phyloP scores from a whole-genome alignment of 2,329 filamentous ascomycete species.

The Curvularia spicifera region DNA sequence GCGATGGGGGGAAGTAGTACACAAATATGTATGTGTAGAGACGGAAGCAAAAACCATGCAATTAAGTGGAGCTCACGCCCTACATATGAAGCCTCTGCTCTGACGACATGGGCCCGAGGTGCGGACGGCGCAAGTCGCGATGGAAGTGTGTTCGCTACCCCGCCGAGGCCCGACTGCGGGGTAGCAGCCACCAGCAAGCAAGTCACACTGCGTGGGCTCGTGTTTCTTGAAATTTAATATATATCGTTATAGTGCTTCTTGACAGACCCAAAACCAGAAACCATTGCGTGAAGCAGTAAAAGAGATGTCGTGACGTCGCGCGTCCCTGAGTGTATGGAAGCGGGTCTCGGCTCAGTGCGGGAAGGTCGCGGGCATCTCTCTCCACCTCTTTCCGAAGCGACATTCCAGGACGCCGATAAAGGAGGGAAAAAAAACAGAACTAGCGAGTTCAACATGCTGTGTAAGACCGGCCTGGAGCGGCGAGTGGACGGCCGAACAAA shows the following conservation, averaged over 20 bases:
- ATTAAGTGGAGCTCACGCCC: constrained; percentile 9
- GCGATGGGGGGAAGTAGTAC: neutral
- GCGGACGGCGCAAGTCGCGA: constrained; percentile 19
- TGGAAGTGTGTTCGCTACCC: constrained; percentile 23
- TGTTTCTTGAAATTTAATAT: constrained; percentile 1
- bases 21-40: neutral
- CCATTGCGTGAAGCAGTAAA: neutral
- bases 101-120: constrained; percentile 17
- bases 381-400: constrained; percentile 8
- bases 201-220: constrained; percentile 19
- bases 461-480: constrained; percentile 7
- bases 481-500: constrained; percentile 10
- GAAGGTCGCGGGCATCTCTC: constrained; percentile 3
- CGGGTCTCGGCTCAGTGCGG: constrained; percentile 5
- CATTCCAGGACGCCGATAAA: constrained; percentile 2
- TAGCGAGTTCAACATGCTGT: constrained; percentile 9
- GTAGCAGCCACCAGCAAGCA: constrained; percentile 18
- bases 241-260: neutral
- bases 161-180: constrained; percentile 36
- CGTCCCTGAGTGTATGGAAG: neutral
- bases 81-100: constrained; percentile 22
- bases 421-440: neutral
- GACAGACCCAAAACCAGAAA: neutral
- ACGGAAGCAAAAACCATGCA: neutral
- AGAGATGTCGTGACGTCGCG: neutral